Base-by-base conservation (phyloP, 2,329 filamentous ascomycete genomes). In the Penicillium sp. region DNA sequence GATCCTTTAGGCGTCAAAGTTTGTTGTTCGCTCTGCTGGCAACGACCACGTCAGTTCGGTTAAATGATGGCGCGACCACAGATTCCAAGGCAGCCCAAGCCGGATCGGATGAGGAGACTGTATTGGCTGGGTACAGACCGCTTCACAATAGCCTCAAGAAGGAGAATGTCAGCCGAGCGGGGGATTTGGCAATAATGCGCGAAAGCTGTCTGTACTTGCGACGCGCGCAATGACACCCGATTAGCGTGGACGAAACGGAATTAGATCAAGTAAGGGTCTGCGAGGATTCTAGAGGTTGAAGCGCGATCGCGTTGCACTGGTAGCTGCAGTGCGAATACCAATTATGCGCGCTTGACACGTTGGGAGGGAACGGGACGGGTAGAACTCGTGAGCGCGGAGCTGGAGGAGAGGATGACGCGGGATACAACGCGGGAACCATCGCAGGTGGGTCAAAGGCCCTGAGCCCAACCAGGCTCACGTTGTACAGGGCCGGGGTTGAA, bases 41-140 rank as follows among this genome's bases (percentile, higher is more conserved):
- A 72, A 76, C 28, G 75, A 76, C 76, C 78, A 80, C 78, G 78
- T 80, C 78, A 81, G 73, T 71, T 70, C 68, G 41, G 39, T 65
- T 58, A 66, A 60, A 41, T 53, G 54, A 66, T 61, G 68, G 67
- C 67, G 68, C 66, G 64, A 67, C 66, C 61, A 37, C 5, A 8
- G 64, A 66, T 61, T 64, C 57, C 61, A 59, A 69, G 66, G 62
- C 60, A 62, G 66, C 64, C 66, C 69, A 67, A 70, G 66, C 63
- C 61, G 65, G 55, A 58, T 62, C 59, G 68, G 65, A 57, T 59
- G 60, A 66, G 63, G 63, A 62, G 31, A 34, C 11, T 63, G 62
- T 64, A 68, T 69, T 69, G 69, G 70, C 70, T 74, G 73, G 74
- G 72, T 72, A 76, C 74, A 67, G 75, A 72, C 71, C 63, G 72